Evolutionary conservation across 2,329 filamentous ascomycete genomes (phyloP).

Genomic region (Monilinia aucupariae): DNA sequence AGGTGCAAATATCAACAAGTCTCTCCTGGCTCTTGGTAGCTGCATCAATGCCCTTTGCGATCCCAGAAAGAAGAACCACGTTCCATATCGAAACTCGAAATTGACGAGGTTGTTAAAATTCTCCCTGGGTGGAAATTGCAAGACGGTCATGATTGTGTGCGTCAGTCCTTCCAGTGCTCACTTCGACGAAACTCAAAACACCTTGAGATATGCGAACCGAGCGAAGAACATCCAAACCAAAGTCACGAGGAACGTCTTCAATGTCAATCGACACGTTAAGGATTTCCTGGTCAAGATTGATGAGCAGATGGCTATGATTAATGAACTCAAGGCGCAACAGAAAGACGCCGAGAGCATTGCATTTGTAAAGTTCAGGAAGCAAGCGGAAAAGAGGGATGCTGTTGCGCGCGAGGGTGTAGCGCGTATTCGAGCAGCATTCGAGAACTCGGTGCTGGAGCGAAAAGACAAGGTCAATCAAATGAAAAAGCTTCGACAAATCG

Average conservation of each 20-base stretch:
- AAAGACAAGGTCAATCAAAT: constrained; percentile 73
- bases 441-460: constrained; percentile 71
- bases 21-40: constrained; percentile 84
- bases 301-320: constrained; percentile 95
- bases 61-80: constrained; percentile 81
- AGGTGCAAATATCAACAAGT: constrained; percentile 99
- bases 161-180: constrained; percentile 94
- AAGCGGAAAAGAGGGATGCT: constrained; percentile 74
- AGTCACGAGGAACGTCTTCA: constrained; percentile 98
- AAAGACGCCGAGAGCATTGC: constrained; percentile 79
- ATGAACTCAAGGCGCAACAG: constrained; percentile 87
- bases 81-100: constrained; percentile 97
- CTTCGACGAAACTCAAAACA: constrained; percentile 98
- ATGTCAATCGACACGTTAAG: constrained; percentile 98
- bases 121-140: constrained; percentile 94
- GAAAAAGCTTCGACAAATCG: constrained; percentile 76
- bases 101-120: constrained; percentile 94
- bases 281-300: constrained; percentile 99
- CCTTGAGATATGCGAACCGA: constrained; percentile 90
- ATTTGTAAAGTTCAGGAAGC: constrained; percentile 85
- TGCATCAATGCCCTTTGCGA: constrained; percentile 99
- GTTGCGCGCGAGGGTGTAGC: constrained; percentile 72
- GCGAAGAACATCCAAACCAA: constrained; percentile 99
- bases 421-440: constrained; percentile 76
- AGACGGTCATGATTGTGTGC: constrained; percentile 99